Evolutionary conservation across 2,329 filamentous ascomycete genomes (phyloP).

Genomic region (Blastomyces emzantsi): DNA sequence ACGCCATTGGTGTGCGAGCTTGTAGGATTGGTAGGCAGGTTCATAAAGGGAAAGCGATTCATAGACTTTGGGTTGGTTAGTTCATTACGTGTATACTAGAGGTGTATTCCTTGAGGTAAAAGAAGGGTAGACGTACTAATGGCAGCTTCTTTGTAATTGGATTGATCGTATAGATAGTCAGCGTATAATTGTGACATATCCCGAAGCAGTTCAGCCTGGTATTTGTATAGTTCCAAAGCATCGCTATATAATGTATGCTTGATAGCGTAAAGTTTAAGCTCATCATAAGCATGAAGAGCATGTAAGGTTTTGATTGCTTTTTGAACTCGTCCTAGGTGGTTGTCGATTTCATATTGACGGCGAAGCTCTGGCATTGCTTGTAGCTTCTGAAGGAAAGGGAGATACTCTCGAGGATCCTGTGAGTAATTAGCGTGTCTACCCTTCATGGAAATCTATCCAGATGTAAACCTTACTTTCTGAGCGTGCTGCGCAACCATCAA

Average conservation of each 20-base stretch:
- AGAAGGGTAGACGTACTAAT: conserved; percentile 40
- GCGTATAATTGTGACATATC: conserved; percentile 72
- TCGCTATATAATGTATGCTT: conserved; percentile 72
- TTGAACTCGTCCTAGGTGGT: conserved; percentile 64
- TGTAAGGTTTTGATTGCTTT: conserved; percentile 76
- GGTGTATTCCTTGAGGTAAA: not conserved
- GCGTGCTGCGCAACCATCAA: conserved; percentile 90
- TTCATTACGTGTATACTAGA: not conserved
- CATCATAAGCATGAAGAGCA: conserved; percentile 62
- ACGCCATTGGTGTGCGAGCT: conserved; percentile 78
- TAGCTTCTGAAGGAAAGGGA: conserved; percentile 84
- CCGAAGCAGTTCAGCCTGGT: conserved; percentile 58
- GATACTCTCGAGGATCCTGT: conserved; percentile 79
- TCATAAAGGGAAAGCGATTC: conserved; percentile 70
- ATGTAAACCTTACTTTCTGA: conserved; percentile 52
- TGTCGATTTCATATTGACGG: conserved; percentile 76
- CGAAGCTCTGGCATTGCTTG: conserved; percentile 63
- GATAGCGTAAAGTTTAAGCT: conserved; percentile 65
- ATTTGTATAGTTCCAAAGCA: conserved; percentile 74
- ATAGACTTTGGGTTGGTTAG: conserved; percentile 48
- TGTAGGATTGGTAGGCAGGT: conserved; percentile 73
- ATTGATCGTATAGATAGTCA: conserved; percentile 62
- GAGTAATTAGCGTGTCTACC: not conserved
- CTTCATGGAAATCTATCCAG: not conserved
- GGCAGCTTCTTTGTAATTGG: conserved; percentile 75